Percentiles rank a stretch among this genome's conserved stretches.
Evolutionary conservation across 306 rosid species (phyloP).

Genomic region (Dryas octopetala): DNA sequence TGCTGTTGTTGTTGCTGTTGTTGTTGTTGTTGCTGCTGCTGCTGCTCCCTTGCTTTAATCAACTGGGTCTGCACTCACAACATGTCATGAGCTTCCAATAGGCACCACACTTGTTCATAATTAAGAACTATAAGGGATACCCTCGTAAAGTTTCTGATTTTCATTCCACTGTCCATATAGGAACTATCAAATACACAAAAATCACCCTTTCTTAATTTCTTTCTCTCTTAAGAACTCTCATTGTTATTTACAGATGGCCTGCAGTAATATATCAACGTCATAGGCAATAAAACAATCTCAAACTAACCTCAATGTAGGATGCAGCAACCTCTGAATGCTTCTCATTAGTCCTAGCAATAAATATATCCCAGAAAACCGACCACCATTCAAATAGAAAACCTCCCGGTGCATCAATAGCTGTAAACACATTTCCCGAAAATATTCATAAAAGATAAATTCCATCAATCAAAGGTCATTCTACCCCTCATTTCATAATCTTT

Average conservation of each 20-base stretch:
- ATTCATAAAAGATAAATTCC: constrained; percentile 4
- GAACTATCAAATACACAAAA: background rate
- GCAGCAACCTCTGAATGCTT: constrained; percentile 99
- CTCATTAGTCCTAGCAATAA: constrained; percentile 98
- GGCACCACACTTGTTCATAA: constrained; percentile 8
- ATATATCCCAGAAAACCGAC: constrained; percentile 99
- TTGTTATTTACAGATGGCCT: constrained; percentile 21
- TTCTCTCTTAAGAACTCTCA: constrained; percentile 9
- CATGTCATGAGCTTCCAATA: constrained; percentile 34
- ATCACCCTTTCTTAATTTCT: background rate
- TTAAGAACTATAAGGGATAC: constrained; percentile 3
- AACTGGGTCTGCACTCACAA: constrained; percentile 68
- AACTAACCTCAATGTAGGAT: constrained; percentile 93
- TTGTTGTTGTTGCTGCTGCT: too few species aligned
- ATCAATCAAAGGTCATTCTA: constrained; percentile 10
- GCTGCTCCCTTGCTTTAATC: constrained; percentile 92
- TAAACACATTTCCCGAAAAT: constrained; percentile 32
- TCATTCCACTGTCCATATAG: constrained; percentile 7
- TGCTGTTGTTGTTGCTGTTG: constrained; percentile 48
- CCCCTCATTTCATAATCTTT: constrained; percentile 6
- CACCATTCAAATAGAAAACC: constrained; percentile 99
- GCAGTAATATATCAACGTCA: background rate
- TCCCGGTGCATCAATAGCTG: constrained; percentile 99
- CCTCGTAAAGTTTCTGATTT: constrained; percentile 9
- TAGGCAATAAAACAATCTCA: constrained; percentile 2